Conservation (phyloP, 2,329 filamentous ascomycete species). For the Sclerotinia nivalis region DNA sequence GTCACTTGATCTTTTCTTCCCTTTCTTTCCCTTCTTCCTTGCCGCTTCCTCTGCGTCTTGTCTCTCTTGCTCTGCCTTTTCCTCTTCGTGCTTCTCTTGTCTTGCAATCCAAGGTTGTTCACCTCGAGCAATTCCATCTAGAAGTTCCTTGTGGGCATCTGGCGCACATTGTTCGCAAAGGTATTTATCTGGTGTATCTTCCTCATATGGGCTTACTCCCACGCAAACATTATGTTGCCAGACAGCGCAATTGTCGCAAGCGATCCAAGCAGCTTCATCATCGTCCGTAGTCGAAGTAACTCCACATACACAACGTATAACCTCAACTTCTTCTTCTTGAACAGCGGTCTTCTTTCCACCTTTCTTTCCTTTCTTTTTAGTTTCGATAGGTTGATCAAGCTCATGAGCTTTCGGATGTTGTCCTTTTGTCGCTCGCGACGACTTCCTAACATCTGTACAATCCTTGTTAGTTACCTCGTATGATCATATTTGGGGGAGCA, state of each 20-base stretch:
- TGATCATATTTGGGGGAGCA: not conserved
- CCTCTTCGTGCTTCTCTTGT: slow-evolving; percentile 58
- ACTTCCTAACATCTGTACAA: slow-evolving; percentile 62
- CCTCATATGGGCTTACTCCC: slow-evolving; percentile 73
- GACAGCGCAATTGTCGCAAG: slow-evolving; percentile 85
- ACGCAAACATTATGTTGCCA: slow-evolving; percentile 99
- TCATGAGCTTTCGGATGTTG: slow-evolving; percentile 89
- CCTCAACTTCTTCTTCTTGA: slow-evolving; percentile 54
- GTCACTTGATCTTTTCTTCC: slow-evolving; percentile 65
- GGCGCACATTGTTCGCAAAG: slow-evolving; percentile 90
- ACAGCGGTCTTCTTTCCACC: slow-evolving; percentile 55
- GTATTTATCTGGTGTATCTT: slow-evolving; percentile 80
- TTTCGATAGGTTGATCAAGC: slow-evolving; percentile 59
- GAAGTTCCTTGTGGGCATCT: slow-evolving; percentile 72
- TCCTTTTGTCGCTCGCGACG: slow-evolving; percentile 93
- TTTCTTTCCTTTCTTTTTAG: slow-evolving; percentile 52
- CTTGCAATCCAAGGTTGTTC: slow-evolving; percentile 84
- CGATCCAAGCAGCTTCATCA: slow-evolving; percentile 89
- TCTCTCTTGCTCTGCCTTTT: slow-evolving; percentile 59
- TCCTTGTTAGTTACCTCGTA: slow-evolving; percentile 31
- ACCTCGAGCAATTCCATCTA: slow-evolving; percentile 75
- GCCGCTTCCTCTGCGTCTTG: slow-evolving; percentile 45
- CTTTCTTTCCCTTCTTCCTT: slow-evolving; percentile 58
- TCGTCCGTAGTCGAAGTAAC: slow-evolving; percentile 83
- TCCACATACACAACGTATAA: slow-evolving; percentile 93